A percentile compares a stretch with the other conserved stretches of the same genome.
Evolutionary conservation across 2,329 filamentous ascomycete genomes (phyloP).

Genomic region (Trichoderma asperellum): DNA sequence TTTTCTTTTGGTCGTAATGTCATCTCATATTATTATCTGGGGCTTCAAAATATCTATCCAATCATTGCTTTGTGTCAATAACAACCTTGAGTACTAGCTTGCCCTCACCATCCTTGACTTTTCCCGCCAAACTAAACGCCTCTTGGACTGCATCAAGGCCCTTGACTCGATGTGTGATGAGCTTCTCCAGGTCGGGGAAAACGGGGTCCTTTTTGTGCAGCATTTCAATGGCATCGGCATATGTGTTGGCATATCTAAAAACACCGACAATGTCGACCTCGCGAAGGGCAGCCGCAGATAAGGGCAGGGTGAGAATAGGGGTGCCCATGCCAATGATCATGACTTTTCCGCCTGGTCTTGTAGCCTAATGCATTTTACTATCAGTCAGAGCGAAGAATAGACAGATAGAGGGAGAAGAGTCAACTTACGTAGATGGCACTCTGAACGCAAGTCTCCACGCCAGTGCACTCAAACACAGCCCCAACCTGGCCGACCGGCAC

Average conservation of each 20-base stretch:
- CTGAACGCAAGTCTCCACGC: slow-evolving; percentile 76
- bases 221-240: slow-evolving; percentile 59
- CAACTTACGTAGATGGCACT: slow-evolving; percentile 67
- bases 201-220: slow-evolving; percentile 52
- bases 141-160: slow-evolving; percentile 66
- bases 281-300: slow-evolving; percentile 68
- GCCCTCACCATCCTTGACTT: slow-evolving; percentile 69
- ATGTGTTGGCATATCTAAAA: slow-evolving; percentile 77
- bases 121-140: slow-evolving; percentile 74
- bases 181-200: slow-evolving; percentile 66
- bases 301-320: slow-evolving; percentile 69
- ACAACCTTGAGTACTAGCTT: slow-evolving; percentile 77
- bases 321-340: slow-evolving; percentile 75
- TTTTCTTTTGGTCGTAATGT: slow-evolving; percentile 1
- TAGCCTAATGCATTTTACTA: slow-evolving; percentile 46
- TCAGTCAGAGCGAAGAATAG: not conserved
- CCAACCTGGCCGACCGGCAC: slow-evolving; percentile 64
- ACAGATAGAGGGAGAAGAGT: slow-evolving; percentile 31
- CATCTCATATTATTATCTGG: not conserved
- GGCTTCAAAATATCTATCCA: not conserved
- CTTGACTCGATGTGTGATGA: slow-evolving; percentile 72
- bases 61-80: slow-evolving; percentile 46
- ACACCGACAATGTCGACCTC: slow-evolving; percentile 74
- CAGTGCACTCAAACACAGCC: slow-evolving; percentile 77
- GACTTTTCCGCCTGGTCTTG: slow-evolving; percentile 69